phyloP scores from a whole-genome alignment of 2,329 filamentous ascomycete genomes.

The Ophiostoma piceae region DNA sequence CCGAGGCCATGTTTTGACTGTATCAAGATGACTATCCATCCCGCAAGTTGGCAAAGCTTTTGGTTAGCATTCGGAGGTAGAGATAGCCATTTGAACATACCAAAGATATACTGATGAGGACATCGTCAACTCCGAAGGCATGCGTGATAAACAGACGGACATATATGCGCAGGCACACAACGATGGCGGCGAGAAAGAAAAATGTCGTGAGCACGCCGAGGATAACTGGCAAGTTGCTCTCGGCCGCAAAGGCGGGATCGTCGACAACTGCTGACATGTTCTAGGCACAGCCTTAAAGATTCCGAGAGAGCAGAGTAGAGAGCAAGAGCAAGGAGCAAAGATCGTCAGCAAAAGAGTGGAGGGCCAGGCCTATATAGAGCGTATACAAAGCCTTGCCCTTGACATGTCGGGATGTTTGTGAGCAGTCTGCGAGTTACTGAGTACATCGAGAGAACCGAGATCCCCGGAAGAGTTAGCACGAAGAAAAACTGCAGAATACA shows the following conservation, averaged over 20 bases:
- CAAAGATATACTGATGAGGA: conserved; percentile 17
- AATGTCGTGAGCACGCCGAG: conserved; percentile 26
- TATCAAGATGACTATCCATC: conserved; percentile 37
- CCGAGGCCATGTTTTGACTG: conserved; percentile 45
- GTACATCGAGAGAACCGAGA: no score
- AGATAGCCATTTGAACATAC: not conserved
- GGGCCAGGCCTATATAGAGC: not conserved
- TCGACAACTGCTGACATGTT: not conserved
- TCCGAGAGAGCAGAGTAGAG: not conserved
- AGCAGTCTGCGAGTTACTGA: no score
- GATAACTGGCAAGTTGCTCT: conserved; percentile 30
- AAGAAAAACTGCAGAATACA: no score
- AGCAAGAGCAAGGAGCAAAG: not conserved
- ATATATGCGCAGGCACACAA: conserved; percentile 19
- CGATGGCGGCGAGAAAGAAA: conserved; percentile 14
- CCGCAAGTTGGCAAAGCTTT: conserved; percentile 32
- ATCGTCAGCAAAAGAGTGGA: not conserved
- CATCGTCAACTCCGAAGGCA: conserved; percentile 16
- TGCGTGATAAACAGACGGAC: conserved; percentile 12
- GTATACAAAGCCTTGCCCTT: not conserved
- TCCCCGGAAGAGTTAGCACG: no score
- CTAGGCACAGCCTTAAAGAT: not conserved
- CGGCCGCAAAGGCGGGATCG: conserved; percentile 27
- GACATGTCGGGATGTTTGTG: no score
- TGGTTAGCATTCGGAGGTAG: no score